Base-by-base conservation (phyloP, 2,329 filamentous ascomycete species). In the Cladosporium sp. region DNA sequence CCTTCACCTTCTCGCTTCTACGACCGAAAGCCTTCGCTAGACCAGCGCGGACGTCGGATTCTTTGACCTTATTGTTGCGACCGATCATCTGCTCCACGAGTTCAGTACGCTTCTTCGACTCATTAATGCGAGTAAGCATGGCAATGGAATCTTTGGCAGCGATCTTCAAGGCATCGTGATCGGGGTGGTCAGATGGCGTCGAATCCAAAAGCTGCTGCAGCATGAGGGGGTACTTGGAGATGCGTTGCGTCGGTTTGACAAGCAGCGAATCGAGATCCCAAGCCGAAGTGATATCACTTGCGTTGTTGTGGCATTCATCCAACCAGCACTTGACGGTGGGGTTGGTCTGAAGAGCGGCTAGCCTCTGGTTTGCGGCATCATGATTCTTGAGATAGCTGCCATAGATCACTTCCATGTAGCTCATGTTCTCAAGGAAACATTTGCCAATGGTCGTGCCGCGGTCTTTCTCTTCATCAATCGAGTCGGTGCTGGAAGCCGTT, bases 231-330 rank as follows among this genome's bases (percentile, higher is more conserved):
- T 98, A 99, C 74, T 97, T 97, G 36, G 94, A 89, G 68, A 98
- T 89, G 57, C 95, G 88, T 79, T 99, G 95, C 77, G 96, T 93
- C 1, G 95, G 95, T 78, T 99, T 99, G 75, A 99, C 94, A 23
- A 99, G 85, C n/a, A 99, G 83, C 0, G 95, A 96, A 77, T 97
- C 93, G 67, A 99, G 79, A 77, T 96, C 91, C 95, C 95, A 99
- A 0, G 95, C 94, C 28, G 89, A 88, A 0, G 95, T 99, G 68
- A 99, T 85, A 75, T 97, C 95, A 71, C 92, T 91, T 14, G 94
- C 93, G 73, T 94, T 93, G 71, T 92, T 89, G 73, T 95, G 93
- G 78, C 95, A 99, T 77, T 97, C 94, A 66, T 90, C 90, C 58
- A 98, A 83, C 95, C 95, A 99, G 59, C 96, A 85, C 53, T 82